phyloP scores from a whole-genome alignment of 2,329 filamentous ascomycete species.

The Cladosporium cucumerinum region DNA sequence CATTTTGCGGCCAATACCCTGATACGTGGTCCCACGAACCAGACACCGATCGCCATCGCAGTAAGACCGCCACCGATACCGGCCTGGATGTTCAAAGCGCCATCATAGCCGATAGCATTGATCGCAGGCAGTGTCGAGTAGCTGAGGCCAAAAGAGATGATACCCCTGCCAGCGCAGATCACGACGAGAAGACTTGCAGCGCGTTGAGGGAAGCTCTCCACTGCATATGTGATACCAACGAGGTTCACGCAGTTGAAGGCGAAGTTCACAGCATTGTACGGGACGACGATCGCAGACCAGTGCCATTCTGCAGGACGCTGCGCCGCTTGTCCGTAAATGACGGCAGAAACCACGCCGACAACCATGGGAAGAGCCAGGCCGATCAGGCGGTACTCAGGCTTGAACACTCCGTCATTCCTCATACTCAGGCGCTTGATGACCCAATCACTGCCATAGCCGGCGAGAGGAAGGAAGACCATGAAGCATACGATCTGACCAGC shows the following conservation, averaged over 20 bases:
- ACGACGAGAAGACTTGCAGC: constrained; percentile 43
- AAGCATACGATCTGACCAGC: constrained; percentile 39
- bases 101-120: constrained; percentile 30
- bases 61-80: background rate
- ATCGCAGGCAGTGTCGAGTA: constrained; percentile 37
- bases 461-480: constrained; percentile 36
- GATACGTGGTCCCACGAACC: constrained; percentile 4
- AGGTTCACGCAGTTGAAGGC: constrained; percentile 42
- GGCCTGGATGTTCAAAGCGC: constrained; percentile 24
- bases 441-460: constrained; percentile 39
- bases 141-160: constrained; percentile 43
- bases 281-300: constrained; percentile 37
- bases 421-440: constrained; percentile 35
- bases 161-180: constrained; percentile 44
- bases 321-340: constrained; percentile 39
- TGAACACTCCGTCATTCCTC: constrained; percentile 37
- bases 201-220: constrained; percentile 43
- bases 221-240: constrained; percentile 42
- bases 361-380: constrained; percentile 35
- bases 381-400: constrained; percentile 39
- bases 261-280: constrained; percentile 35
- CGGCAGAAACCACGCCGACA: constrained; percentile 36
- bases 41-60: constrained; percentile 3
- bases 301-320: constrained; percentile 36
- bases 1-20: constrained; percentile 4